These are phyloP conservation scores for Emergomyces africanus DNA, from an alignment of 2,329 filamentous ascomycete genomes.

Conservation along the genomic window DNA sequence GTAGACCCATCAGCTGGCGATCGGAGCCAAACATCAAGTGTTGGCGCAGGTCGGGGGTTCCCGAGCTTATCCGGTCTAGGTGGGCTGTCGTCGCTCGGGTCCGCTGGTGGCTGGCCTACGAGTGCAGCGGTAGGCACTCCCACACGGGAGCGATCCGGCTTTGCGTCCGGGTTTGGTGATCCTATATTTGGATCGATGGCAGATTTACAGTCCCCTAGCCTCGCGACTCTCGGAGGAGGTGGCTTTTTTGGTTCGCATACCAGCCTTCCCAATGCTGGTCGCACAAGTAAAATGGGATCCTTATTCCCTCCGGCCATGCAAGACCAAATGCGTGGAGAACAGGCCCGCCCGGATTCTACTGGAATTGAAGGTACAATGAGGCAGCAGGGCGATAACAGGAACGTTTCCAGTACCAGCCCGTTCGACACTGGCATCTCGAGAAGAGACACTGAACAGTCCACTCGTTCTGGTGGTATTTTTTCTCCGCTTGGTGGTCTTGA, in stretches of 20 bases:
- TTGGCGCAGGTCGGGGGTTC: slow-evolving; percentile 55
- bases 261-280: slow-evolving; percentile 46
- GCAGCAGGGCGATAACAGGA: slow-evolving; percentile 40
- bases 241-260: slow-evolving; percentile 52
- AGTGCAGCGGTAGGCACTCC: slow-evolving; percentile 66
- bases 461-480: slow-evolving; percentile 20
- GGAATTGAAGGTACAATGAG: slow-evolving; percentile 44
- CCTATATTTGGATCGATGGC: slow-evolving; percentile 61
- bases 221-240: slow-evolving; percentile 28
- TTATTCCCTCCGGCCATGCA: slow-evolving; percentile 85
- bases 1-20: slow-evolving; percentile 61
- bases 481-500: slow-evolving; percentile 20
- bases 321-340: slow-evolving; percentile 63
- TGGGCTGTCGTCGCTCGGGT: slow-evolving; percentile 42
- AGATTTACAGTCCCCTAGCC: slow-evolving; percentile 50
- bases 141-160: slow-evolving; percentile 41
- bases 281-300: slow-evolving; percentile 71
- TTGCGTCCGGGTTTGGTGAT: slow-evolving; percentile 41
- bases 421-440: slow-evolving; percentile 31
- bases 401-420: slow-evolving; percentile 50
- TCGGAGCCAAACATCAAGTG: slow-evolving; percentile 85
- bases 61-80: slow-evolving; percentile 42
- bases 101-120: slow-evolving; percentile 36
- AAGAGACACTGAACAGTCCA: slow-evolving; percentile 17
- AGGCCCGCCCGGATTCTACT: slow-evolving; percentile 49